Percentiles rank a stretch among this genome's conserved stretches.
Evolutionary conservation across 2,329 filamentous ascomycete species (phyloP).

Genomic region (Penicillium sp.): DNA sequence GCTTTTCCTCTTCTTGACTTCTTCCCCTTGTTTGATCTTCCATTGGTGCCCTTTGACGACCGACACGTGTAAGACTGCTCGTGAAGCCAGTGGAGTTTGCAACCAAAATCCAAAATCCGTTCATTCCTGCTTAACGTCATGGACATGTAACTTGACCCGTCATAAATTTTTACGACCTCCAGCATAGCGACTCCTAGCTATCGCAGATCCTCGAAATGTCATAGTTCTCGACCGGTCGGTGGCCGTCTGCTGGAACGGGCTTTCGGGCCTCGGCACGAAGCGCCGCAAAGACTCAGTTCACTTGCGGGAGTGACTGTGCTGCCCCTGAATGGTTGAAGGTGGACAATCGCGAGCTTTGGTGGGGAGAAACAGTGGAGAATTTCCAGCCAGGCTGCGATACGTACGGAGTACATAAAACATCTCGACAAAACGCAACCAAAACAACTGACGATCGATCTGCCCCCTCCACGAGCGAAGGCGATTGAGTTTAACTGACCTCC

Average conservation of each 20-base stretch:
- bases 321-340: background rate
- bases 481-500: background rate
- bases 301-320: background rate
- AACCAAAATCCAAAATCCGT: background rate
- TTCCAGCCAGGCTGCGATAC: background rate
- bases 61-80: background rate
- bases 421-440: background rate
- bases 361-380: background rate
- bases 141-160: background rate
- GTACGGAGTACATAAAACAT: no score
- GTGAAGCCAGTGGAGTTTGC: background rate
- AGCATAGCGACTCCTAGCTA: no score
- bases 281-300: background rate
- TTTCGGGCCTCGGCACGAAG: background rate
- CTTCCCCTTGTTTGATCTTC: constrained; percentile 1
- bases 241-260: background rate
- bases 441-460: background rate
- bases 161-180: background rate
- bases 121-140: background rate
- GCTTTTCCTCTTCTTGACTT: background rate
- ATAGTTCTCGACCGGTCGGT: background rate
- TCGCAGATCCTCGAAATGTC: background rate
- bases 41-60: background rate
- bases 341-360: background rate
- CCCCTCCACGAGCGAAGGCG: background rate